Base-by-base conservation (phyloP, 805 yeast species). In the Candida boleticola region DNA sequence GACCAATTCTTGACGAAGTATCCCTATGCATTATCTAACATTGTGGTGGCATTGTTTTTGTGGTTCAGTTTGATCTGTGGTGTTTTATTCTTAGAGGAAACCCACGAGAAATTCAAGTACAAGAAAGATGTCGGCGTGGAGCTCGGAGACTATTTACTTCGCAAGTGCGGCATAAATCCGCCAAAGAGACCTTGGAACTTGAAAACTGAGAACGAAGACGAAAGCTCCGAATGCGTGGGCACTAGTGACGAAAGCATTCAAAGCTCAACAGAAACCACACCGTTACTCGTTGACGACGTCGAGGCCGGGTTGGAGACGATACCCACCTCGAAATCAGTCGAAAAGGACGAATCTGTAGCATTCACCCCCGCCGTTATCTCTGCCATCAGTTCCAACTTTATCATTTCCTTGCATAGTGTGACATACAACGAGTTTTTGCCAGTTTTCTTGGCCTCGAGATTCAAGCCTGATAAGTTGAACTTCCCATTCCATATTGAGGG, bases 1-100 rank as follows among this genome's bases (percentile, higher is more conserved):
- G 64, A 64, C 19, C 33, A 36, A 10, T 65, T 68, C 39, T 41
- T 66, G 14, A 44, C 51, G 11, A 53, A 50, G 16, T 50, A 62
- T 42, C 74, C 74, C 3, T 68, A 68, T 39, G 73, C 73, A 0
- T 51, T 67, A 30, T 63, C 71, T 13, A 68, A 66, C 44, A 47
- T 68, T 2, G 66, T 60, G 5, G 71, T 68, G 20, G 55, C 66
- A 3, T 11, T 37, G 2, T 53, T 63, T 22, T 49, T 66, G 22
- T 40, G 56, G 44, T 25, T 52, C 14, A 58, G 68, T 25, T 48
- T 62, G 2, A 3, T 54, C n/a, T 39, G 51, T 13, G 72, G 69
- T 11, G 53, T 63, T 19, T 51, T 68, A 18, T 68, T 68, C 43
- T 47, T 68, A 20, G 71, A 68, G 43, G 74, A 68, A 43, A 63